A percentile compares a stretch with the other conserved stretches of the same genome.
These are phyloP conservation scores for Penicillium paradoxum DNA, from an alignment of 495 filamentous ascomycete genomes.

Conservation along the genomic window DNA sequence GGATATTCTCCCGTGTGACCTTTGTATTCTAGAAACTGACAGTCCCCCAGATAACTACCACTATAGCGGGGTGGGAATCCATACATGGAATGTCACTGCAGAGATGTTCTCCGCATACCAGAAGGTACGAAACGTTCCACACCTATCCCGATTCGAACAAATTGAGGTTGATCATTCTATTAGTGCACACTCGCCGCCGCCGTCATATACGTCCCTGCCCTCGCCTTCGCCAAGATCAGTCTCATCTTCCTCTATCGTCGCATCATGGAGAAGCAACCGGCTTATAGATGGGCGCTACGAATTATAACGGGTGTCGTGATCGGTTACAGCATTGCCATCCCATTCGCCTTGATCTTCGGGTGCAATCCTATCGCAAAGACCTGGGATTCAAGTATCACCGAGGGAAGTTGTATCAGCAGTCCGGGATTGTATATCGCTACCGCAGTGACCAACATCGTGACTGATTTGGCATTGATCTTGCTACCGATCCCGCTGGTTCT, in stretches of 20 bases:
- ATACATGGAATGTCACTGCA: conserved; percentile 13
- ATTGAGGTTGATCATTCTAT: background rate
- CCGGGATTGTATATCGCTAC: conserved; percentile 31
- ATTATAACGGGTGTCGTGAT: conserved; percentile 17
- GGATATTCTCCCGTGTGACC: background rate
- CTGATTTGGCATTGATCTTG: conserved; percentile 33
- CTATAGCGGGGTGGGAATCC: conserved; percentile 12
- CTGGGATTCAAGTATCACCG: conserved; percentile 26
- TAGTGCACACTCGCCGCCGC: conserved; percentile 22
- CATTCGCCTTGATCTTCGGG: conserved; percentile 34
- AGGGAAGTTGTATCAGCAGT: conserved; percentile 31
- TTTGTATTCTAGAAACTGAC: no score
- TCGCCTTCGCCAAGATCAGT: conserved; percentile 31
- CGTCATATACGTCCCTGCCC: conserved; percentile 29
- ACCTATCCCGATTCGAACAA: background rate
- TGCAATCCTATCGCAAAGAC: conserved; percentile 32
- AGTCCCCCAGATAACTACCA: conserved; percentile 5
- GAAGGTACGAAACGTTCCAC: conserved; percentile 5
- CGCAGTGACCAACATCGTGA: conserved; percentile 36
- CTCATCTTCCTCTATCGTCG: conserved; percentile 31
- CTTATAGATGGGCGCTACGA: conserved; percentile 17
- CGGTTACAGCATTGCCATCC: conserved; percentile 27
- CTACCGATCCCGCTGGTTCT: conserved; percentile 31
- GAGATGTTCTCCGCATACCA: conserved; percentile 8
- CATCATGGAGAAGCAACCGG: conserved; percentile 14